Conservation (phyloP, 2,329 filamentous ascomycete genomes). For the Diaporthe australafricana region DNA sequence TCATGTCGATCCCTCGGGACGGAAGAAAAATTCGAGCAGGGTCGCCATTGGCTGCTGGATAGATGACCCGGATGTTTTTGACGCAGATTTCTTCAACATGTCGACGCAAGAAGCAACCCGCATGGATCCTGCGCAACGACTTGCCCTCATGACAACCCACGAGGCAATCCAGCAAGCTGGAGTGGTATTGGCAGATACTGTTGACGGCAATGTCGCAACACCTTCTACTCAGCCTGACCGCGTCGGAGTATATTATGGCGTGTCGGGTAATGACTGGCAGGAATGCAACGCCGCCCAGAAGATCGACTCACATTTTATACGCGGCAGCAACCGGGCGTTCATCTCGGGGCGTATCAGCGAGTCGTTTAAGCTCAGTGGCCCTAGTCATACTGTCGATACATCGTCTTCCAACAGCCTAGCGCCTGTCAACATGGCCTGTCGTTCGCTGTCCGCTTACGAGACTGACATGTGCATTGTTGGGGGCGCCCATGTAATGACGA, state of each 20-base stretch:
- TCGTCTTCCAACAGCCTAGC: conserved; percentile 51
- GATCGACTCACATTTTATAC: conserved; percentile 37
- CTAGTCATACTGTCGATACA: conserved; percentile 51
- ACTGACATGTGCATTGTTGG: conserved; percentile 73
- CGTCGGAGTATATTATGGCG: conserved; percentile 74
- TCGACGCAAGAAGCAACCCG: conserved; percentile 27
- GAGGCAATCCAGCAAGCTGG: conserved; percentile 58
- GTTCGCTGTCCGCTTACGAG: conserved; percentile 70
- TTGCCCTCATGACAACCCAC: conserved; percentile 27
- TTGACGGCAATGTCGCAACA: conserved; percentile 27
- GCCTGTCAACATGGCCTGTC: conserved; percentile 53
- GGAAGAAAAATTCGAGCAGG: conserved; percentile 68
- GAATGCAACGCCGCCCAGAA: conserved; percentile 67
- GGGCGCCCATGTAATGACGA: conserved; percentile 71
- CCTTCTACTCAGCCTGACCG: conserved; percentile 49
- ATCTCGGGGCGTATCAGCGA: conserved; percentile 51
- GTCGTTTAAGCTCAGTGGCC: conserved; percentile 48
- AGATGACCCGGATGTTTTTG: conserved; percentile 24
- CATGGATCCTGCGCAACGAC: conserved; percentile 32
- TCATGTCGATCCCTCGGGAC: conserved; percentile 40
- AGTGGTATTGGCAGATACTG: neutral
- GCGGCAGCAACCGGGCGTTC: conserved; percentile 44
- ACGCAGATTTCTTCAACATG: conserved; percentile 34
- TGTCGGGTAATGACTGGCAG: conserved; percentile 63
- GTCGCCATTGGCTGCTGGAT: conserved; percentile 58